A percentile compares a stretch with the other conserved stretches of the same genome.
These are phyloP conservation scores for Nothophytophthora sp. DNA, from an alignment of 352 stramenopile species.

Conservation along the genomic window DNA sequence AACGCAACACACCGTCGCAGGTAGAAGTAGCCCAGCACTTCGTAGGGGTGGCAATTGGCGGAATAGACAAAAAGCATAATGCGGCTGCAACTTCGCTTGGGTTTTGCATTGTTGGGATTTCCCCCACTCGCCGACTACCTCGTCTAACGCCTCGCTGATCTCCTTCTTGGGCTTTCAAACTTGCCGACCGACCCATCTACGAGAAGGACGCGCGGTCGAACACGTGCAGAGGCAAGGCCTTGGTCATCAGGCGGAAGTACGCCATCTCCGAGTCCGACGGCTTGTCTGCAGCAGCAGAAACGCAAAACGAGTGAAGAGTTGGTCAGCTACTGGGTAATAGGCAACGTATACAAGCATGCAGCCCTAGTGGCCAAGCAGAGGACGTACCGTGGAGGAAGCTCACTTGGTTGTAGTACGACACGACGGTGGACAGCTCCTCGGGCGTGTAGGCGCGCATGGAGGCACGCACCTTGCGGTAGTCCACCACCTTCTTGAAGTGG, in stretches of 20 bases:
- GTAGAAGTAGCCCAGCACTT: too few species aligned
- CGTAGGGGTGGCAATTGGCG: too few species aligned
- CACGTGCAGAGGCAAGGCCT: slow-evolving; percentile 75
- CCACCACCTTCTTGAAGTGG: slow-evolving; percentile 82
- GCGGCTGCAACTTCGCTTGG: too few species aligned
- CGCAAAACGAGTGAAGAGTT: slow-evolving; percentile 1
- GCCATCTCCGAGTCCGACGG: slow-evolving; percentile 68
- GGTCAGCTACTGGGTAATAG: background rate
- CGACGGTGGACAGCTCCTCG: slow-evolving; percentile 72
- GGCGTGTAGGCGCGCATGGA: slow-evolving; percentile 80
- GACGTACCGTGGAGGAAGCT: slow-evolving; percentile 67
- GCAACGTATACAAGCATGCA: too few species aligned
- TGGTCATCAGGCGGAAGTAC: slow-evolving; percentile 89
- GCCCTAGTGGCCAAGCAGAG: background rate
- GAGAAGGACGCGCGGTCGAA: slow-evolving; percentile 85
- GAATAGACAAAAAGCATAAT: too few species aligned
- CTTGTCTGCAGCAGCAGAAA: slow-evolving; percentile 46
- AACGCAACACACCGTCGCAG: too few species aligned
- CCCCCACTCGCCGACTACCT: too few species aligned
- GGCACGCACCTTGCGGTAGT: slow-evolving; percentile 72
- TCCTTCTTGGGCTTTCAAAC: background rate
- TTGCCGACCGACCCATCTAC: too few species aligned
- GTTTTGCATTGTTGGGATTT: too few species aligned
- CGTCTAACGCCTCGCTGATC: background rate
- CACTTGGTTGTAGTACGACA: slow-evolving; percentile 89